These are phyloP conservation scores for Amphirosellinia nigrospora DNA, from an alignment of 495 filamentous ascomycete genomes.

Conservation along the genomic window DNA sequence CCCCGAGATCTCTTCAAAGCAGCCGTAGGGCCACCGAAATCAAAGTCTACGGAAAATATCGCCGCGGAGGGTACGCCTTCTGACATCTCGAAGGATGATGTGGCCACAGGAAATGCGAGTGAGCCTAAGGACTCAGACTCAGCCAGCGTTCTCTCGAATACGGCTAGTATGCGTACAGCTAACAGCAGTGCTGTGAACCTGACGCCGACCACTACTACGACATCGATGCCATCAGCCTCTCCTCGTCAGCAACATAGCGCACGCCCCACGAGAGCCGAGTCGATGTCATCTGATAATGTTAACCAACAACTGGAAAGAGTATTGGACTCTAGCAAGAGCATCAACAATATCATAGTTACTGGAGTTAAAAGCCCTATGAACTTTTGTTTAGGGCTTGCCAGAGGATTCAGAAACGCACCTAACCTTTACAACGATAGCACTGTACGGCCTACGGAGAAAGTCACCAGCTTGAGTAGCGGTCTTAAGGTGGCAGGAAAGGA, in stretches of 20 bases:
- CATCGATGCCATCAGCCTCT: constrained; percentile 1
- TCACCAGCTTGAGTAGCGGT: constrained; percentile 72
- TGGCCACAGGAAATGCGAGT: constrained; percentile 33
- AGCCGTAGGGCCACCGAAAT: constrained; percentile 34
- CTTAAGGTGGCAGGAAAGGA: constrained; percentile 70
- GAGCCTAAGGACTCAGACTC: background rate
- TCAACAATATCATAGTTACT: constrained; percentile 70
- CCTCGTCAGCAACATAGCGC: constrained; percentile 24
- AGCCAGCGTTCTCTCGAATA: constrained; percentile 12
- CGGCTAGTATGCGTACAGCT: background rate
- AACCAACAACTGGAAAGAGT: constrained; percentile 57
- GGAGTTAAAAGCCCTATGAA: constrained; percentile 81
- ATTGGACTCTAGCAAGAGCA: constrained; percentile 65
- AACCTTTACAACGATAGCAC: constrained; percentile 79
- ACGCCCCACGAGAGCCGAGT: constrained; percentile 14
- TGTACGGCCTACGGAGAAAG: constrained; percentile 70
- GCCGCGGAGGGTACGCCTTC: constrained; percentile 20
- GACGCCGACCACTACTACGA: background rate
- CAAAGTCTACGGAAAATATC: constrained; percentile 29
- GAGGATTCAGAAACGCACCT: constrained; percentile 86
- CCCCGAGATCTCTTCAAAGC: constrained; percentile 73
- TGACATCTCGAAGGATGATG: constrained; percentile 17
- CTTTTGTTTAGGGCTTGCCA: constrained; percentile 75
- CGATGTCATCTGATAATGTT: constrained; percentile 14
- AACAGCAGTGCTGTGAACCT: background rate